Conservation (phyloP, 1,284 basidiomycete species). For the Rhodotorula sp. region DNA sequence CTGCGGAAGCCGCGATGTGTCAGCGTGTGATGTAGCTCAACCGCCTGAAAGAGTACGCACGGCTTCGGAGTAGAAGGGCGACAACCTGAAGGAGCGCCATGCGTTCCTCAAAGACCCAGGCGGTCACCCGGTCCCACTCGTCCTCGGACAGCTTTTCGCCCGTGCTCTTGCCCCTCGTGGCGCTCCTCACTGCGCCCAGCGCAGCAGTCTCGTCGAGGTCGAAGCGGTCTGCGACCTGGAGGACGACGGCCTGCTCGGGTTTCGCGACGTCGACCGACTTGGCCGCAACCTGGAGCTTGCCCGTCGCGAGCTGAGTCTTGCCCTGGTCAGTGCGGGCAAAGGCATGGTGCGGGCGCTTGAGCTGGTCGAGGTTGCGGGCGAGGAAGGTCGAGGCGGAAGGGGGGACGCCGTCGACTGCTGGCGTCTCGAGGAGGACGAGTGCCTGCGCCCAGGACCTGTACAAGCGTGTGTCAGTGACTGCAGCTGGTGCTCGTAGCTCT, state of each 20-base stretch:
- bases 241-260: conserved; percentile 7
- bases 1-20: neutral
- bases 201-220: conserved; percentile 20
- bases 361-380: conserved; percentile 15
- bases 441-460: conserved; percentile 26
- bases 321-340: conserved; percentile 14
- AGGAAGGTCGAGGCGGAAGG: conserved; percentile 19
- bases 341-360: conserved; percentile 27
- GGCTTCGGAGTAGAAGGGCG: conserved; percentile 30
- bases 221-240: conserved; percentile 33
- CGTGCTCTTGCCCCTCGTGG: neutral
- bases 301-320: conserved; percentile 1
- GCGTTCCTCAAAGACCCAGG: conserved; percentile 42
- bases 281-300: conserved; percentile 5
- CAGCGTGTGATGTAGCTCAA: rapidly evolving
- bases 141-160: conserved; percentile 23
- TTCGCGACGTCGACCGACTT: neutral
- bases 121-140: conserved; percentile 41
- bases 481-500: neutral
- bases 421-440: conserved; percentile 23
- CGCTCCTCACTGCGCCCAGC: conserved; percentile 2
- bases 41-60: conserved; percentile 16
- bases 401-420: conserved; percentile 2
- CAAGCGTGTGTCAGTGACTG: neutral
- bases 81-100: conserved; percentile 42